Base-by-base conservation (phyloP, 495 filamentous ascomycete species). In the Neurospora sp. region DNA sequence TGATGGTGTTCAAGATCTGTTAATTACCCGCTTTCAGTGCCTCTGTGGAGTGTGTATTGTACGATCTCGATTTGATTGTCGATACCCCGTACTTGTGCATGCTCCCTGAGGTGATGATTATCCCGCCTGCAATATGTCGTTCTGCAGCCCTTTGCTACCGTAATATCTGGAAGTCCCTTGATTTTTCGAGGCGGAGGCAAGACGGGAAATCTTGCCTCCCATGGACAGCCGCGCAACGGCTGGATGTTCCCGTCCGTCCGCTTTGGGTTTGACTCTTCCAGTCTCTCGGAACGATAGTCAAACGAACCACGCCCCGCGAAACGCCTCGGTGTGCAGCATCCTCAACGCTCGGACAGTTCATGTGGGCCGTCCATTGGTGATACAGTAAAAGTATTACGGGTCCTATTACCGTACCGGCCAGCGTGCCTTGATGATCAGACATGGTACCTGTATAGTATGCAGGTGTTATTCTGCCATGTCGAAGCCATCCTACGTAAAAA, bases 211-310 rank as follows among this genome's bases (percentile, higher is more conserved):
- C 53, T 31, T 61, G 53, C 53, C 53, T 61, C 22, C 27, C 53
- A 61, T 61, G 53, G 53, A 61, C 53, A 61, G 53, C 53, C 53
- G 53, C 53, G 27, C 27, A 65, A 37, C 27, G 53, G 5, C 16
- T 44, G 44, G 42, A 45, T 7, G 65, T 42, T 69, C 35, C 61
- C 22, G 20, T 38, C 37, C 59, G 27, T 20, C 71, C 71, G 71
- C 40, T 68, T 68, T 69, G 35, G n/a, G 59, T 37, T 39, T n/a
- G 35, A 69, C 38, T 72, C 45, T 71, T 77, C 79, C 78, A 79
- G 76, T 73, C 69, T 68, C 77, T 78, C 74, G 80, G 78, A 79
- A 76, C 76, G 73, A 77, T 78, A 72, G 69, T 77, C 42, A 75
- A 74, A 73, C 71, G 71, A 77, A 74, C 31, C 47, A 59, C 20